These are phyloP conservation scores for Saposhnikovia divaricata DNA, from an alignment of 129 eudicot genomes.

Conservation along the genomic window DNA sequence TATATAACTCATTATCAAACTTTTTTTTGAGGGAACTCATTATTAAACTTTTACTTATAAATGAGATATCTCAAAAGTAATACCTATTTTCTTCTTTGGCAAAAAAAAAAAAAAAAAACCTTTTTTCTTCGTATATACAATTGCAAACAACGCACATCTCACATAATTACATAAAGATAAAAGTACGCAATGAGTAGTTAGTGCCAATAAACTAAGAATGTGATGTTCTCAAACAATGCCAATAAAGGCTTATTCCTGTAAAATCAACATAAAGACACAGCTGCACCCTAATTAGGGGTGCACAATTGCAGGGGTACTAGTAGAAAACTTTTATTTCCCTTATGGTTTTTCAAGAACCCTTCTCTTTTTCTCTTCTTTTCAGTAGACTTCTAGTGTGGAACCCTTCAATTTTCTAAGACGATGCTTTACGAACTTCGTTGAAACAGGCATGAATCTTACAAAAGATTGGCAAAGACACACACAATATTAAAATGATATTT, in stretches of 20 bases:
- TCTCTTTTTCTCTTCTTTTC: not conserved
- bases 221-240: not conserved
- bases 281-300: not conserved
- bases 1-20: not conserved
- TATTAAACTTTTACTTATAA: not conserved
- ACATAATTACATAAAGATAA: not conserved
- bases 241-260: not conserved
- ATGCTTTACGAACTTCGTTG: not conserved
- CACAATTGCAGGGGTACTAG: not conserved
- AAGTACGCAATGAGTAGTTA: not conserved
- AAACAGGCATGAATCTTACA: not conserved
- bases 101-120: too few relatives aligned
- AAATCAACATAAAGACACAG: not conserved
- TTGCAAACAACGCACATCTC: not conserved
- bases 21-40: not conserved
- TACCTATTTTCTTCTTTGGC: not conserved
- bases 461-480: too few relatives aligned
- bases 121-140: not conserved
- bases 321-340: not conserved
- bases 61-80: not conserved
- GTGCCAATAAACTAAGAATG: not conserved
- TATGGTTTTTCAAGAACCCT: not conserved
- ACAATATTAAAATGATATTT: not conserved
- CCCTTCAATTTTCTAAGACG: not conserved
- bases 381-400: not conserved